Evolutionary conservation across 1,284 basidiomycete species (phyloP).

Genomic region (Tilletiopsis washingtonensis): DNA sequence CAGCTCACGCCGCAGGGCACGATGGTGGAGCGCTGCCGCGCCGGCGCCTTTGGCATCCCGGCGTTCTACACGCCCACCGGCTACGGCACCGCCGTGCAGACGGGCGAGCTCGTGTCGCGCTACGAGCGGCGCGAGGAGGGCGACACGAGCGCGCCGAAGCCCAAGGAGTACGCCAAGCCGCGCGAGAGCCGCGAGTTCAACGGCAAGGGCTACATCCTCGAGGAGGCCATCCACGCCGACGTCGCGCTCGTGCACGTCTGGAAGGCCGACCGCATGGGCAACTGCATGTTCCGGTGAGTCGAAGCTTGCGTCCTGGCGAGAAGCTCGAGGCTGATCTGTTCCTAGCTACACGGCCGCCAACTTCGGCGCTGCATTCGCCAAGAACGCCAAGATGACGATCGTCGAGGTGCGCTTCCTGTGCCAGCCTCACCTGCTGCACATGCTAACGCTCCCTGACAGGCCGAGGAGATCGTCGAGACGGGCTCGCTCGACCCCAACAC

Average conservation of each 20-base stretch:
- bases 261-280: constrained; percentile 76
- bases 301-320: constrained; percentile 9
- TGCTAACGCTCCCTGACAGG: constrained; percentile 6
- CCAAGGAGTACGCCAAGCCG: constrained; percentile 45
- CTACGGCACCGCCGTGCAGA: constrained; percentile 49
- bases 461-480: constrained; percentile 39
- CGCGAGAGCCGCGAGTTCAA: constrained; percentile 75
- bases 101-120: constrained; percentile 47
- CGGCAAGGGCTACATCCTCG: constrained; percentile 75
- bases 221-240: constrained; percentile 76
- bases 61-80: constrained; percentile 94
- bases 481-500: constrained; percentile 32
- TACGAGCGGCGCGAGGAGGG: constrained; percentile 37
- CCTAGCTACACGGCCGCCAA: constrained; percentile 33
- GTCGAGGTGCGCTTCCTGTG: constrained; percentile 28
- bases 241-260: constrained; percentile 84
- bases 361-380: constrained; percentile 39
- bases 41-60: constrained; percentile 88
- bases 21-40: constrained; percentile 79
- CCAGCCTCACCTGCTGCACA: no score
- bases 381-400: constrained; percentile 41
- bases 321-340: not conserved
- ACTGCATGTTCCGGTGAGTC: constrained; percentile 48
- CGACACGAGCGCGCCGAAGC: constrained; percentile 18
- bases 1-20: constrained; percentile 52